Conservation (phyloP, 306 rosid species). For the Medicago arabica region DNA sequence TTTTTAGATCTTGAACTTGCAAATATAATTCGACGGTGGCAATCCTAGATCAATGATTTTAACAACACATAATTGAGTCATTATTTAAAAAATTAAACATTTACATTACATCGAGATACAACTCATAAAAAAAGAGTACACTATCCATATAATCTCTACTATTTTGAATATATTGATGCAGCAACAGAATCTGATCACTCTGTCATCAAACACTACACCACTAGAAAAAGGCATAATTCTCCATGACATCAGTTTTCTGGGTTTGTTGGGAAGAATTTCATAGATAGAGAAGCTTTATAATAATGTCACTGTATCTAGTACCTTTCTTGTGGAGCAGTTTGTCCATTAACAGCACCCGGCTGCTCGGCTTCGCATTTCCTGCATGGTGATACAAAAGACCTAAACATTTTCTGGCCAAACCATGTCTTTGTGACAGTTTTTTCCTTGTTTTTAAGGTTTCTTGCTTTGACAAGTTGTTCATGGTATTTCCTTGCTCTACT, state of each 20-base stretch:
- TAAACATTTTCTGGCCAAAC: slow-evolving; percentile 52
- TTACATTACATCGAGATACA: slow-evolving; percentile 6
- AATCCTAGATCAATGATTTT: not conserved
- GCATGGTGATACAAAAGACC: slow-evolving; percentile 64
- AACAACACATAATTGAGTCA: slow-evolving; percentile 7
- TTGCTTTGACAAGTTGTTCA: slow-evolving; percentile 37
- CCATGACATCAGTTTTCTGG: not conserved
- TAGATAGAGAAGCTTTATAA: not conserved
- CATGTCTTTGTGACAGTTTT: slow-evolving; percentile 12
- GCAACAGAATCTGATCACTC: not conserved
- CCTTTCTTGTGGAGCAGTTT: slow-evolving; percentile 30
- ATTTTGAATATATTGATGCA: slow-evolving; percentile 2
- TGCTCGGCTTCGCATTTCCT: slow-evolving; percentile 55
- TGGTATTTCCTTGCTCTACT: slow-evolving; percentile 31
- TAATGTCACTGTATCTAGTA: slow-evolving; percentile 30
- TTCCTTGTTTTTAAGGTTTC: slow-evolving; percentile 38
- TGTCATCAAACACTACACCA: slow-evolving; percentile 9
- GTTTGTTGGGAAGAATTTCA: slow-evolving; percentile 16
- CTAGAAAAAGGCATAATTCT: slow-evolving; percentile 15
- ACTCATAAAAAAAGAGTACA: not conserved
- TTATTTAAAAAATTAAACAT: not conserved
- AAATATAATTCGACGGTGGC: not conserved
- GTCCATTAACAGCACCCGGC: slow-evolving; percentile 41
- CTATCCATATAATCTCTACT: slow-evolving; percentile 5
- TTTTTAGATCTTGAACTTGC: not conserved